Percentiles rank a stretch among this genome's conserved stretches.
These are phyloP conservation scores for Cyberlindnera meyerae DNA, from an alignment of 805 yeast genomes.

Conservation along the genomic window DNA sequence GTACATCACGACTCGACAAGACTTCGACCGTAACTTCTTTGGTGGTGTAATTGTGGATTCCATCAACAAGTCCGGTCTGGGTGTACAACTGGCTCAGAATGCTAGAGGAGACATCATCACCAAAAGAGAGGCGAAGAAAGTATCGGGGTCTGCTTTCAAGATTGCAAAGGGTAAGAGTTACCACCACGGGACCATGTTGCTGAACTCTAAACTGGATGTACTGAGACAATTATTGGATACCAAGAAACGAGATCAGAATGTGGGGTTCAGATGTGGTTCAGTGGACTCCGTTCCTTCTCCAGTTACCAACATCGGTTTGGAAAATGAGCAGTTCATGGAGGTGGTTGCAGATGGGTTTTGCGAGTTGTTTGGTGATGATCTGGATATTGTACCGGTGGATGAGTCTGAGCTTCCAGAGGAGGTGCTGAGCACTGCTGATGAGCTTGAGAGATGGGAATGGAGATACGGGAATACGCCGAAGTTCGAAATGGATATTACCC, in stretches of 20 bases:
- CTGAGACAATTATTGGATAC: conserved; percentile 56
- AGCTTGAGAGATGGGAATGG: conserved; percentile 66
- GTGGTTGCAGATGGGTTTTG: conserved; percentile 26
- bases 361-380: conserved; percentile 22
- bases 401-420: conserved; percentile 31
- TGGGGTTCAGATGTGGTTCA: conserved; percentile 38
- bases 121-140: conserved; percentile 42
- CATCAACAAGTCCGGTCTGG: conserved; percentile 14
- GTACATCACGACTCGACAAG: conserved; percentile 62
- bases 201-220: conserved; percentile 56
- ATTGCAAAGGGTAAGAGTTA: conserved; percentile 75
- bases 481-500: conserved; percentile 49
- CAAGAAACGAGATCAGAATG: conserved; percentile 31
- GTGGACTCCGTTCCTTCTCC: conserved; percentile 78
- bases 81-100: conserved; percentile 44
- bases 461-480: conserved; percentile 70
- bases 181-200: conserved; percentile 95
- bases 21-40: conserved; percentile 48
- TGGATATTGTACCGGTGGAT: conserved; percentile 26
- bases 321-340: conserved; percentile 40
- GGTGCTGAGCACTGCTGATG: conserved; percentile 34
- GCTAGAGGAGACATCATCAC: conserved; percentile 77
- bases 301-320: conserved; percentile 61
- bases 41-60: conserved; percentile 36
- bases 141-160: conserved; percentile 92